Evolutionary conservation across 2,329 filamentous ascomycete species (phyloP).

Genomic region (Pyrenophora tritici-repentis): DNA sequence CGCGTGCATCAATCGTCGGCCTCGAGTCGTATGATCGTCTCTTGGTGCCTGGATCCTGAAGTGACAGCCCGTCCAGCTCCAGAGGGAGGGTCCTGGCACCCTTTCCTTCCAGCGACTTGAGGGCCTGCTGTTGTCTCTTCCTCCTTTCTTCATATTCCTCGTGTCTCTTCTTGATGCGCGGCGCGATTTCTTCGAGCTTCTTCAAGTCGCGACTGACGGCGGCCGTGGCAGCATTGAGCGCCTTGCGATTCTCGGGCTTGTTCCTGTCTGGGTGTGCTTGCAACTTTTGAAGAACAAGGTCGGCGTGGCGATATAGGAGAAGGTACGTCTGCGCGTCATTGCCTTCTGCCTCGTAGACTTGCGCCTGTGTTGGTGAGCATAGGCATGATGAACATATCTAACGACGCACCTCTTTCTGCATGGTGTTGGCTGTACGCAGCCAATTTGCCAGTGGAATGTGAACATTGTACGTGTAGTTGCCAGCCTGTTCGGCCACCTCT

Average conservation of each 20-base stretch:
- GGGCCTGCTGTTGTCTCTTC: conserved; percentile 30
- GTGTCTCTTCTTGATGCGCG: conserved; percentile 73
- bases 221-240: conserved; percentile 62
- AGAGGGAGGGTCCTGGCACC: conserved; percentile 18
- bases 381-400: background rate
- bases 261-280: conserved; percentile 76
- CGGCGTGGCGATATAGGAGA: conserved; percentile 85
- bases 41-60: conserved; percentile 20
- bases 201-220: conserved; percentile 68
- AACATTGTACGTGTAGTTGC: conserved; percentile 79
- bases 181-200: conserved; percentile 78
- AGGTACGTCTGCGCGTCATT: conserved; percentile 89
- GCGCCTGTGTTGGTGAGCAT: conserved; percentile 62
- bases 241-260: conserved; percentile 62
- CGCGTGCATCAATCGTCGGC: conserved; percentile 37
- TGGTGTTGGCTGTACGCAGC: conserved; percentile 77
- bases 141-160: conserved; percentile 51
- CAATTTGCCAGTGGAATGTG: conserved; percentile 79
- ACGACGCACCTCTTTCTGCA: conserved; percentile 76
- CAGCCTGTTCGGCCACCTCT: conserved; percentile 76
- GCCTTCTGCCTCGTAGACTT: conserved; percentile 82
- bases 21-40: conserved; percentile 34
- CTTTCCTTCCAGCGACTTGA: conserved; percentile 34
- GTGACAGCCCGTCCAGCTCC: conserved; percentile 31
- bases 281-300: conserved; percentile 78